These are phyloP conservation scores for Colletotrichum cuscutae DNA, from an alignment of 2,329 filamentous ascomycete genomes.

Conservation along the genomic window DNA sequence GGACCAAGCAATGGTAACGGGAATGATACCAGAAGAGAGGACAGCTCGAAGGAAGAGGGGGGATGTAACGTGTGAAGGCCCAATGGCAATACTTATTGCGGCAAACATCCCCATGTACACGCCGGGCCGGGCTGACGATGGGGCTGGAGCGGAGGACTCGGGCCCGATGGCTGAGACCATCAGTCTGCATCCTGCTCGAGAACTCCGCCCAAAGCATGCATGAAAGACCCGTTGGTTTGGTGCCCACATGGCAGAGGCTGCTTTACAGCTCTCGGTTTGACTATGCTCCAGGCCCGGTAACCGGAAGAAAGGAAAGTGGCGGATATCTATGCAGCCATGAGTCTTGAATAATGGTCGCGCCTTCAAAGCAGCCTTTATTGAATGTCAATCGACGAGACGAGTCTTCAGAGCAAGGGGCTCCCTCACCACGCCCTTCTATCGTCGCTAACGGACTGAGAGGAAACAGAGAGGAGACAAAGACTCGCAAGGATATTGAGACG, in stretches of 20 bases:
- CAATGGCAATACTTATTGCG: slow-evolving; percentile 22
- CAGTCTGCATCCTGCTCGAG: slow-evolving; percentile 1
- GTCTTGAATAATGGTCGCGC: background rate
- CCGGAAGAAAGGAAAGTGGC: slow-evolving; percentile 5
- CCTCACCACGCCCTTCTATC: background rate
- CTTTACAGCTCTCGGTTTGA: background rate
- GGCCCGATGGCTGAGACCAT: slow-evolving; percentile 17
- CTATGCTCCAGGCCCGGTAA: background rate
- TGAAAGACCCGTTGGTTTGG: background rate
- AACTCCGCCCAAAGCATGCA: background rate
- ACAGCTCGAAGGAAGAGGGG: background rate
- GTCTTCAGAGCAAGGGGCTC: background rate
- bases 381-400: background rate
- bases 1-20: background rate
- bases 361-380: background rate
- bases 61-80: background rate
- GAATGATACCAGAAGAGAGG: background rate
- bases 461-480: background rate
- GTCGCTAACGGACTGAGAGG: background rate
- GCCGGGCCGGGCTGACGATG: slow-evolving; percentile 10
- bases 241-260: background rate
- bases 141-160: slow-evolving; percentile 12
- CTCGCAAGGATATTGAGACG: background rate
- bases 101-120: background rate
- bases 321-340: background rate